Evolutionary conservation across 805 yeast species (phyloP).

Genomic region (Candida taoyuanica): DNA sequence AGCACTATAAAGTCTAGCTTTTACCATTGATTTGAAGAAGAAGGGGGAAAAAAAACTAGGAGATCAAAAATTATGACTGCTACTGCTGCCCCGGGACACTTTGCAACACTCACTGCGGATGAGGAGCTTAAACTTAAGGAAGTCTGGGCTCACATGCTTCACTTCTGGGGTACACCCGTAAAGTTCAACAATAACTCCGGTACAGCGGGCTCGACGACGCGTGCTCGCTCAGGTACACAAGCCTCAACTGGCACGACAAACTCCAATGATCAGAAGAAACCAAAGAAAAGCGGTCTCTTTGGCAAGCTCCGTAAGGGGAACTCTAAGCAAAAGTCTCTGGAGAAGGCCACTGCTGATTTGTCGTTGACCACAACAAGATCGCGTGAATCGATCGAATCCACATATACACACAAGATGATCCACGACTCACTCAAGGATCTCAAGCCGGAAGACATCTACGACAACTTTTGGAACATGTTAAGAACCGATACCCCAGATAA

Average conservation of each 20-base stretch:
- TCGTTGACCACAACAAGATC: constrained; percentile 27
- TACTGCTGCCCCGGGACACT: constrained; percentile 36
- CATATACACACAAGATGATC: constrained; percentile 35
- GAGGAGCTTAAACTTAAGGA: constrained; percentile 65
- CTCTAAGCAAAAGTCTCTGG: constrained; percentile 10
- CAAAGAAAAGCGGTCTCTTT: constrained; percentile 20
- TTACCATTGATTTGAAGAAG: too few species aligned
- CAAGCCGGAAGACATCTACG: constrained; percentile 46
- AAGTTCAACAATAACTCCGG: constrained; percentile 7
- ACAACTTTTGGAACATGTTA: constrained; percentile 52
- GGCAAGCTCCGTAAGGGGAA: constrained; percentile 22
- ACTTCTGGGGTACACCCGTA: constrained; percentile 50
- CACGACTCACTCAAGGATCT: constrained; percentile 48
- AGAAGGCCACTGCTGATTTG: constrained; percentile 9
- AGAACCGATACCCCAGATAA: constrained; percentile 84
- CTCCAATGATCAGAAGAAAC: constrained; percentile 16
- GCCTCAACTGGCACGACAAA: not conserved
- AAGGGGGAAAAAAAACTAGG: too few species aligned
- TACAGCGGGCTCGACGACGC: too few species aligned
- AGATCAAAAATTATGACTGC: constrained; percentile 10
- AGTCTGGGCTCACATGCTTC: constrained; percentile 62
- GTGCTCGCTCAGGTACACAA: not conserved
- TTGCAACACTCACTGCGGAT: constrained; percentile 43
- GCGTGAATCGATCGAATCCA: constrained; percentile 27
- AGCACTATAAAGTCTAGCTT: not conserved